Evolutionary conservation across 2,329 filamentous ascomycete species (phyloP), one percentile per base, ranked within the genome.

Genomic region (Cladosporium sp.): DNA sequence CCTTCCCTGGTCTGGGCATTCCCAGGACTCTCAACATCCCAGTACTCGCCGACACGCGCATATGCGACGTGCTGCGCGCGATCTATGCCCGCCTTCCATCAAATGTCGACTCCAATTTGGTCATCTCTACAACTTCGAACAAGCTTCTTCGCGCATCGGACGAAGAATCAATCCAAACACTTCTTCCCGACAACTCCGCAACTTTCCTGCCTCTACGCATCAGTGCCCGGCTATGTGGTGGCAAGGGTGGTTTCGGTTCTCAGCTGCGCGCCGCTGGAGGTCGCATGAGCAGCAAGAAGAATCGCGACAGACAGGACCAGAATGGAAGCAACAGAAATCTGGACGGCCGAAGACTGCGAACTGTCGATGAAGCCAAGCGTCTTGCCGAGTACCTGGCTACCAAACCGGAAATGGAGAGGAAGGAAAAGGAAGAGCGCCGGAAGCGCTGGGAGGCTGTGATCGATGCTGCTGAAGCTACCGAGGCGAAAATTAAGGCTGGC

Each of bases 241-340:
- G 95, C 72, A 99, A 99, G 73, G 94, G 94, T 74, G 94, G 94
- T 69, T 99, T 99, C 72, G 94, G 94, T 56, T 97, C 93, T 1
- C 95, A 99, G 74, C 86, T 99, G 38, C 90, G 95, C 70, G 94
- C 95, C 0, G 94, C 94, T 3, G 94, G 95, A 71, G 94, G 95
- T 40, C 93, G 95, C 77, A 99, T 99, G 94, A 96, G 92, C 2
- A 93, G 90, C n/a, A 85, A 87, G 66, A 95, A 95, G 79, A 94
- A 93, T 81, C 88, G 88, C 69, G 88, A 88, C 58, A 85, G 89
- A 67, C 87, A 85, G 55, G 87, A 91, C 62, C 59, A 63, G 9
- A 93, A 95, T 69, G 92, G 87, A 22, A 97, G 92, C 2, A 96
- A 90, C 70, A 86, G 94, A 63, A 99, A 97, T 65, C 81, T 99